Percentiles rank a stretch among this genome's conserved stretches.
Conservation (phyloP, 768 basidiomycete genomes). For the Calvatia gigantea region DNA sequence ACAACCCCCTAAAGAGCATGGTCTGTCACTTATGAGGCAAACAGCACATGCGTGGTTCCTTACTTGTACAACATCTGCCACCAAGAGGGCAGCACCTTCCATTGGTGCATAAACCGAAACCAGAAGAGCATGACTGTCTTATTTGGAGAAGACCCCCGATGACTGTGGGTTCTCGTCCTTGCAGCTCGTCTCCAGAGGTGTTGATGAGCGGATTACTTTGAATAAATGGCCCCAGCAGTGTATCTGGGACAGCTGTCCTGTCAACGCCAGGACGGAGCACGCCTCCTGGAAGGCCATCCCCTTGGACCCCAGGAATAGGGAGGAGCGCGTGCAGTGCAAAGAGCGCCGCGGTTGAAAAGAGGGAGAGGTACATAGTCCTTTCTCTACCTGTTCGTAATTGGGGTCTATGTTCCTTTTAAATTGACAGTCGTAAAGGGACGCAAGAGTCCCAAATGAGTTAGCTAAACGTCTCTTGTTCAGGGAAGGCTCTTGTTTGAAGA, state of each 20-base stretch:
- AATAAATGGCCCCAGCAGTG: background rate
- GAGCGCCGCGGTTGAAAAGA: background rate
- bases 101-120: background rate
- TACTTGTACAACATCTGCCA: conserved; percentile 4
- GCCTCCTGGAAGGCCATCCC: background rate
- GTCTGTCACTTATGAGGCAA: no score
- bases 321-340: background rate
- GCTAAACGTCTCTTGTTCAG: no score
- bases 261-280: background rate
- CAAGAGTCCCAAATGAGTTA: no score
- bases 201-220: background rate
- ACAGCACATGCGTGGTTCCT: background rate
- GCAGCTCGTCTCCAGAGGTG: background rate
- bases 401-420: background rate
- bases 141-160: conserved; percentile 5
- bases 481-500: no score
- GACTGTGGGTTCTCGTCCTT: background rate
- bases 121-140: conserved; percentile 4
- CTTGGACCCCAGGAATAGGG: background rate
- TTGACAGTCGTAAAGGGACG: background rate
- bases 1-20: conserved; percentile 5
- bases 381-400: background rate
- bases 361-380: conserved; percentile 1
- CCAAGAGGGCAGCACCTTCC: conserved; percentile 7
- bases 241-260: background rate